Conservation (phyloP, 208 protist genomes). For the Wallacemonas sp. region DNA sequence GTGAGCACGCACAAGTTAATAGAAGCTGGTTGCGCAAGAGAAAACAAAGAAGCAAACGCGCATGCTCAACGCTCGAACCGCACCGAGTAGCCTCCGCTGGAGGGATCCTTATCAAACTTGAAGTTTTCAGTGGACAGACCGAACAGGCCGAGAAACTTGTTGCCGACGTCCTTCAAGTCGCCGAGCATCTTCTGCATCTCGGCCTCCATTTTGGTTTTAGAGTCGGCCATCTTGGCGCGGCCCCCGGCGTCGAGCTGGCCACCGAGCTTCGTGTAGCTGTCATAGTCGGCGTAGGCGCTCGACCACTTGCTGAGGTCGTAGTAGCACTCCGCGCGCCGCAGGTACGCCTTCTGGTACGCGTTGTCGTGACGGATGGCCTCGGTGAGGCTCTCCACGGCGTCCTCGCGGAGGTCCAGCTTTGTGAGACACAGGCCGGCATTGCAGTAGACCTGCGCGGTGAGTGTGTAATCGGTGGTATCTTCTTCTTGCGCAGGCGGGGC, state of each 20-base stretch:
- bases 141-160: constrained; percentile 96
- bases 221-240: constrained; percentile 44
- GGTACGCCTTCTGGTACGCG: constrained; percentile 81
- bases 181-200: constrained; percentile 95
- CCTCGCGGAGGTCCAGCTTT: constrained; percentile 68
- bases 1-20: too few relatives aligned
- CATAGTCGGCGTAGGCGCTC: constrained; percentile 88
- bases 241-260: constrained; percentile 49
- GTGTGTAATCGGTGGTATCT: constrained; percentile 72
- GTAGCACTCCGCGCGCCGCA: constrained; percentile 90
- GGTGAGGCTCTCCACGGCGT: constrained; percentile 73
- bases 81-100: constrained; percentile 93
- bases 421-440: constrained; percentile 83
- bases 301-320: constrained; percentile 85
- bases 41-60: too few relatives aligned
- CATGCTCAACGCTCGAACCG: constrained; percentile 77
- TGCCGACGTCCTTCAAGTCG: constrained; percentile 96
- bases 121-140: constrained; percentile 97
- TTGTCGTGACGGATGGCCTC: constrained; percentile 87
- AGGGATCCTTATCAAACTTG: constrained; percentile 96
- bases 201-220: constrained; percentile 89
- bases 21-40: too few relatives aligned
- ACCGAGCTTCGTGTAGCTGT: constrained; percentile 80
- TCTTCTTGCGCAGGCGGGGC: background rate
- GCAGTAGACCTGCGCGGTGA: constrained; percentile 86